phyloP scores from a whole-genome alignment of 108 stramenopile genomes.

The Skeletonema costatum region DNA sequence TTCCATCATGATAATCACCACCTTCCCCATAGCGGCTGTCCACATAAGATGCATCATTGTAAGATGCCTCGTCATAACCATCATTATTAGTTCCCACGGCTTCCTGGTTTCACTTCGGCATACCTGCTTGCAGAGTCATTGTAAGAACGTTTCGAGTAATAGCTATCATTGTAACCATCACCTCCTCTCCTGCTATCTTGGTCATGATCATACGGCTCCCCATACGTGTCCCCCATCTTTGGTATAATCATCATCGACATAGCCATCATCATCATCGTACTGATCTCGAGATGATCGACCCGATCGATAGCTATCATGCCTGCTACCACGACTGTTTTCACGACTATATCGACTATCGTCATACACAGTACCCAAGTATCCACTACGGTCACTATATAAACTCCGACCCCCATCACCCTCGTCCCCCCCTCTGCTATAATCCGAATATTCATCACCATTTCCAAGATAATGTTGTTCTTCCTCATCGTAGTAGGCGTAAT shows the following conservation, averaged over 20 bases:
- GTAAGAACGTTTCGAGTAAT: background rate
- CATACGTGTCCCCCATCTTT: background rate
- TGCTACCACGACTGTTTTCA: background rate
- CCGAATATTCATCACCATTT: slow-evolving; percentile 9
- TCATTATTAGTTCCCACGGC: background rate
- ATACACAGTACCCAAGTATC: slow-evolving; percentile 7
- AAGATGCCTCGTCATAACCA: background rate
- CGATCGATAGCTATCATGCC: slow-evolving; percentile 5
- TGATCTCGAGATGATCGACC: background rate
- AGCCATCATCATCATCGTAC: background rate
- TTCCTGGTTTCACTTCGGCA: too few relatives aligned
- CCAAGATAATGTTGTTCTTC: slow-evolving; percentile 1
- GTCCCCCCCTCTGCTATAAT: background rate
- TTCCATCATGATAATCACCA: background rate
- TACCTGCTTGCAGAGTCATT: background rate
- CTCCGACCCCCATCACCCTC: background rate
- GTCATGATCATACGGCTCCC: background rate
- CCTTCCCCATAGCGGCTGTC: background rate
- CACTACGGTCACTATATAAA: background rate
- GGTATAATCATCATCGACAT: slow-evolving; percentile 7
- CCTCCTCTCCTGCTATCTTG: slow-evolving; percentile 7
- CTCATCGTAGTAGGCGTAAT: background rate
- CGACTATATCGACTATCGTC: slow-evolving; percentile 14
- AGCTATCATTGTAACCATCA: slow-evolving; percentile 13
- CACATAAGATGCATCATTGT: background rate